Base-by-base conservation (phyloP, 2,329 filamentous ascomycete species). In the Tolypocladium album region DNA sequence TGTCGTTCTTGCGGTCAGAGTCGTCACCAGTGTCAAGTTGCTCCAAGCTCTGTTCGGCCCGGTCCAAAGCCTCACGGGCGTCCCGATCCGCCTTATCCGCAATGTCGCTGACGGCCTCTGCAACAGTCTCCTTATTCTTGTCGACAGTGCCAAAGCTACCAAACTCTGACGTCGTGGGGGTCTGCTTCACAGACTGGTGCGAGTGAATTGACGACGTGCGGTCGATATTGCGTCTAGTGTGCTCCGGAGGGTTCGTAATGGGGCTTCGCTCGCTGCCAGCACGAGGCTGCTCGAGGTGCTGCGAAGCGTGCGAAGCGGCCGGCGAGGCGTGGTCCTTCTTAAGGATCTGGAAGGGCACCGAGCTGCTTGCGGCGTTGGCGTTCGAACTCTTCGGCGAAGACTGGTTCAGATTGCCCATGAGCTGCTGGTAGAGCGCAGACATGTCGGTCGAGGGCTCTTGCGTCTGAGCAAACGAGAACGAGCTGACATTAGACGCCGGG, bases 51-150 rank as follows among this genome's bases (percentile, higher is more conserved):
- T 79, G 72, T 67, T 82, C 78, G 38, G 79, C 80, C 59, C 82
- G 76, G 56, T 81, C 83, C 60, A 90, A 74, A 55, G 87, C 86
- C 68, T 88, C 82, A 66, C 86, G 84, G 3, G 88, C 86, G 67
- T 82, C 79, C 9, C 74, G 71, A 62, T 82, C 75, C 24, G 73
- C 79, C 65, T 76, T 74, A 57, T 72, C 71, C 52, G 87, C 88
- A 64, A 92, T 77, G 50, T 85, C 86, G 64, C 79, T 82, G 47
- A 92, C 78, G 34, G 88, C 86, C 60, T 90, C 84, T 24, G 88
- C 80, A 38, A 94, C 88, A 57, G 86, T 88, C 72, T 90, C 87
- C 64, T 79, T 84, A 58, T 84, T 88, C 72, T 88, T 86, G 63
- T 80, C 83, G 59, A 62, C 62, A 36, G 67, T 62, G 55, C 63